Percentiles rank a stretch among this genome's conserved stretches.
Evolutionary conservation across 1,284 basidiomycete species (phyloP).

Genomic region (Bondarzewia mesenterica): DNA sequence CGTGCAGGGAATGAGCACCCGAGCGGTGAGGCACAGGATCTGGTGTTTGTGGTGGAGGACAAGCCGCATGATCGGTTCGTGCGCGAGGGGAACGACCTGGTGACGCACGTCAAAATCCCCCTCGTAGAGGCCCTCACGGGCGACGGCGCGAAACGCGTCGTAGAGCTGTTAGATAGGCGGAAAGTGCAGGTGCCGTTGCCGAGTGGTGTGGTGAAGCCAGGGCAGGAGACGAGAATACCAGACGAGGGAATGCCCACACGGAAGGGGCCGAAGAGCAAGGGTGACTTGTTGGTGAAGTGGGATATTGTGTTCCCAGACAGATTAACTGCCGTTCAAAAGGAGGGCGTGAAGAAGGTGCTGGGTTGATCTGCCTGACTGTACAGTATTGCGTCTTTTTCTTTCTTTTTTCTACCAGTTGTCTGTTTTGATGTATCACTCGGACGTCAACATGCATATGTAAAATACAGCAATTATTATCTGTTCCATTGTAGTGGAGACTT

Average conservation of each 20-base stretch:
- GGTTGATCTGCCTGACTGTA: slow-evolving; percentile 10
- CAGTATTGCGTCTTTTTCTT: background rate
- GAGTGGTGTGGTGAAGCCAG: slow-evolving; percentile 69
- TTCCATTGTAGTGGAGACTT: too few species aligned
- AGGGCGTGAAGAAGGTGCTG: slow-evolving; percentile 68
- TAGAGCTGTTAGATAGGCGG: slow-evolving; percentile 75
- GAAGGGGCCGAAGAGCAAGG: slow-evolving; percentile 71
- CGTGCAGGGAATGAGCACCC: slow-evolving; percentile 80
- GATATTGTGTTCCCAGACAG: slow-evolving; percentile 79
- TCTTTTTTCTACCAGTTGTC: too few species aligned
- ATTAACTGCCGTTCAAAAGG: slow-evolving; percentile 69
- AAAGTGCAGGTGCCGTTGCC: slow-evolving; percentile 67
- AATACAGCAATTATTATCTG: background rate
- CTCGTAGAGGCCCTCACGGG: slow-evolving; percentile 81
- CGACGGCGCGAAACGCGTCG: slow-evolving; percentile 36
- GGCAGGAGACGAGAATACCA: slow-evolving; percentile 58
- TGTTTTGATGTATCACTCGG: background rate
- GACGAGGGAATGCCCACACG: slow-evolving; percentile 91
- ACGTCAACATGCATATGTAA: background rate
- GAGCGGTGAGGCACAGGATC: slow-evolving; percentile 71
- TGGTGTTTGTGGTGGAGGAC: slow-evolving; percentile 89
- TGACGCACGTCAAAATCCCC: slow-evolving; percentile 55
- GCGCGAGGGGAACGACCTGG: slow-evolving; percentile 78
- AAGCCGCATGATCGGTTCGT: slow-evolving; percentile 74
- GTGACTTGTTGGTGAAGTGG: slow-evolving; percentile 80